Conservation (phyloP, 306 rosid genomes). For the Quercus cerris region DNA sequence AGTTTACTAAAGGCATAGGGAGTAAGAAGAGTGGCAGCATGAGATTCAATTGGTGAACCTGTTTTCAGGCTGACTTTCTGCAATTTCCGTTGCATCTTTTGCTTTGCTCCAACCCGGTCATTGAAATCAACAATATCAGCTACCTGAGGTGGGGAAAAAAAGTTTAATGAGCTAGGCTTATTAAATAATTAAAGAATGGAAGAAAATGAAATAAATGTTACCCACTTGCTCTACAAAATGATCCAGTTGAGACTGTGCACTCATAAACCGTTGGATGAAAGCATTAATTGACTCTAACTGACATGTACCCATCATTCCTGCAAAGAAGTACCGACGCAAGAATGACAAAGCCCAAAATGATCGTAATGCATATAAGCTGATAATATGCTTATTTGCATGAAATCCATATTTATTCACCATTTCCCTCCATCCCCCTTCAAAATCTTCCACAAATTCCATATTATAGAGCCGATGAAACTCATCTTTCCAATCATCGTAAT, state of each 20-base stretch:
- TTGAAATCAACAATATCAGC: conserved; percentile 61
- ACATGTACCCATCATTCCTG: conserved; percentile 60
- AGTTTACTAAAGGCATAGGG: conserved; percentile 75
- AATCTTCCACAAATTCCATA: conserved; percentile 60
- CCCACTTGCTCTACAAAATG: conserved; percentile 58
- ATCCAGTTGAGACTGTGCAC: conserved; percentile 67
- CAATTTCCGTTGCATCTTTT: conserved; percentile 62
- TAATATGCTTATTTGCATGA: conserved; percentile 64
- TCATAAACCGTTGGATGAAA: conserved; percentile 74
- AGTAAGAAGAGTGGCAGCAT: conserved; percentile 72
- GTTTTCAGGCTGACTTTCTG: conserved; percentile 75
- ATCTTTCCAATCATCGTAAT: conserved; percentile 77
- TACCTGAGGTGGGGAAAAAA: conserved; percentile 31
- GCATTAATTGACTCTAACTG: conserved; percentile 55
- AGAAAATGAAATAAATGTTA: conserved; percentile 22
- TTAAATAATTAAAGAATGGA: conserved; percentile 7
- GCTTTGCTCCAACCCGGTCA: conserved; percentile 65
- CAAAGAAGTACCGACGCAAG: conserved; percentile 75
- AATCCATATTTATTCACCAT: conserved; percentile 71
- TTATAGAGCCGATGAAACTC: conserved; percentile 75
- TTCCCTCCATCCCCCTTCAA: conserved; percentile 75
- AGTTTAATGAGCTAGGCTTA: not conserved
- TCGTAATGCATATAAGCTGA: conserved; percentile 67
- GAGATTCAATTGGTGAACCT: conserved; percentile 90
- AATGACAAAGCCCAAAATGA: conserved; percentile 79